Conservation (phyloP, 495 filamentous ascomycete genomes). For the Parathielavia appendiculata region DNA sequence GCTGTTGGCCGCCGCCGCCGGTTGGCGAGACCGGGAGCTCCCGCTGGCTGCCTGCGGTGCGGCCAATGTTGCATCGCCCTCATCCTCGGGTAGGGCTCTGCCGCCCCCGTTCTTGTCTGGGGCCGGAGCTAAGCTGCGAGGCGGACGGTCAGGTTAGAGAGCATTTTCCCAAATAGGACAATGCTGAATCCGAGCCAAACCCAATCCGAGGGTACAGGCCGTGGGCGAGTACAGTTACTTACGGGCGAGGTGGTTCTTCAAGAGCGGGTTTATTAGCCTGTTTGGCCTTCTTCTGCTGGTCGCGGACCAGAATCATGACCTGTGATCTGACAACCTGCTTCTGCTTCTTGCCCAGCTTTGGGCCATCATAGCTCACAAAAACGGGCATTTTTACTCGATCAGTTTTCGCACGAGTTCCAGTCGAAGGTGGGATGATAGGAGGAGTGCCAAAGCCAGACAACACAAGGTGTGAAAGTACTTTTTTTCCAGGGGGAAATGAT, state of each 20-base stretch:
- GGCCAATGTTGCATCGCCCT: not conserved
- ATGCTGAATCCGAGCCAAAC: not conserved
- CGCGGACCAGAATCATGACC: conserved; percentile 3
- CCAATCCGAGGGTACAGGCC: not conserved
- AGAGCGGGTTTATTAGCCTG: not conserved
- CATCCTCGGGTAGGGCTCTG: not conserved
- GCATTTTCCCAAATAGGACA: not conserved
- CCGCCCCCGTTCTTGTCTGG: not conserved
- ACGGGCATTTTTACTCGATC: not conserved
- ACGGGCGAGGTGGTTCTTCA: not conserved
- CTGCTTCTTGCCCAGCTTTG: not conserved
- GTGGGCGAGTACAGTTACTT: not conserved
- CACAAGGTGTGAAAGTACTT: no score
- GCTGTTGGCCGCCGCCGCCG: not conserved
- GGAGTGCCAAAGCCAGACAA: no score
- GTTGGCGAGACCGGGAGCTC: not conserved
- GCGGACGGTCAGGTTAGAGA: not conserved
- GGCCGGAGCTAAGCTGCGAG: conserved; percentile 1
- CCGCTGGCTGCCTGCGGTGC: not conserved
- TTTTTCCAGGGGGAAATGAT: no score
- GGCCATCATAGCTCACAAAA: conserved; percentile 2
- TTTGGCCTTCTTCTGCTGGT: not conserved
- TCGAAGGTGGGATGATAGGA: not conserved
- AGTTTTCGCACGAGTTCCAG: no score
- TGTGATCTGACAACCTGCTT: not conserved